phyloP scores from a whole-genome alignment of 2,329 filamentous ascomycete species.

The Colletotrichum noveboracense region DNA sequence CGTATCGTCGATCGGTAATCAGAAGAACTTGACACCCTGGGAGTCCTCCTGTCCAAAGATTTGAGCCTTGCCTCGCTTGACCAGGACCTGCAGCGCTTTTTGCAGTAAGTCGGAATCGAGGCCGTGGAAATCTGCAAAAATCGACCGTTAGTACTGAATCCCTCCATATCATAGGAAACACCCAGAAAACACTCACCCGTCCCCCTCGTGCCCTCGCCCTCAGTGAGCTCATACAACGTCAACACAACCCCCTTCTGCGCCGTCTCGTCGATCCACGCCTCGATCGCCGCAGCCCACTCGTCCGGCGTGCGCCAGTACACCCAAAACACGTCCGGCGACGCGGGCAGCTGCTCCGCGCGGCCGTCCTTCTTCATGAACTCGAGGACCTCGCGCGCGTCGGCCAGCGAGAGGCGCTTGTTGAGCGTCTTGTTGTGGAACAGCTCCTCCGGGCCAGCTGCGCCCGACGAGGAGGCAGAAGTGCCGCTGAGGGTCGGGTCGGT shows the following conservation, averaged over 20 bases:
- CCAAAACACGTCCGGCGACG: conserved; percentile 63
- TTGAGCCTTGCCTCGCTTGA: conserved; percentile 91
- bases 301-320: conserved; percentile 87
- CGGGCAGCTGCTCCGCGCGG: conserved; percentile 68
- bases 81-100: conserved; percentile 79
- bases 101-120: conserved; percentile 84
- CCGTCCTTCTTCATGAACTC: conserved; percentile 65
- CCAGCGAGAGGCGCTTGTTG: conserved; percentile 52
- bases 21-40: conserved; percentile 97
- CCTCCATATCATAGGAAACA: too few species aligned
- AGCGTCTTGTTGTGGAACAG: conserved; percentile 65
- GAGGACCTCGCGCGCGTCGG: conserved; percentile 63
- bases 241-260: conserved; percentile 88
- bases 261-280: conserved; percentile 84
- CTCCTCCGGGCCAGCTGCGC: conserved; percentile 36
- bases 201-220: conserved; percentile 80
- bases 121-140: conserved; percentile 76
- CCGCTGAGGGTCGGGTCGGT: conserved; percentile 41
- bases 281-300: conserved; percentile 85
- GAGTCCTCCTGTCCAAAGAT: conserved; percentile 90
- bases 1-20: conserved; percentile 32
- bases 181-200: conserved; percentile 55
- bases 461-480: too few species aligned
- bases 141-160: background rate
- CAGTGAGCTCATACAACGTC: conserved; percentile 88